Conservation (phyloP, 306 rosid species). For the Prunus mira region DNA sequence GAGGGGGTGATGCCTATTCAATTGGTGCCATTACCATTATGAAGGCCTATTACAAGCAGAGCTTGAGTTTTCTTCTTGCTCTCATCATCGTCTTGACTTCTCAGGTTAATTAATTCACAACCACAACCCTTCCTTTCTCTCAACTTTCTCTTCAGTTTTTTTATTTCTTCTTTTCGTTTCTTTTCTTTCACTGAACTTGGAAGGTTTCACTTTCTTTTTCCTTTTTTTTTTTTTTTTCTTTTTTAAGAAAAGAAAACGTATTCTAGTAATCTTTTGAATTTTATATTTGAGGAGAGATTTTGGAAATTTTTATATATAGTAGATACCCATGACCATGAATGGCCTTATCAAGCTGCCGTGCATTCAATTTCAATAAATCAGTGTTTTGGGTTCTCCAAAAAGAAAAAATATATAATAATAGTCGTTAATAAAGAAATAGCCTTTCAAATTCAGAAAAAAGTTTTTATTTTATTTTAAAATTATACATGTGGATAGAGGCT, state of each 20-base stretch:
- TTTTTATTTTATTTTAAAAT: neutral
- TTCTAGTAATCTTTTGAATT: neutral
- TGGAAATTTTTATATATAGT: neutral
- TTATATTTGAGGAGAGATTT: neutral
- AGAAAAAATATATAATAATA: neutral
- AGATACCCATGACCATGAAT: neutral
- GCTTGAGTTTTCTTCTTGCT: constrained; percentile 55
- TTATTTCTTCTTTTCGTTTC: neutral
- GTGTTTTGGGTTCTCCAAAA: neutral
- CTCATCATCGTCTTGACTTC: constrained; percentile 80
- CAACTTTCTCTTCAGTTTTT: too few species aligned
- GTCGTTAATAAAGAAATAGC: neutral
- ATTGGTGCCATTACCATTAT: constrained; percentile 95
- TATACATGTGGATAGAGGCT: neutral
- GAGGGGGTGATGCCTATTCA: constrained; percentile 98
- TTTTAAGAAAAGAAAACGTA: neutral
- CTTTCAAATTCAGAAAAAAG: neutral
- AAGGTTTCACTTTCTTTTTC: neutral
- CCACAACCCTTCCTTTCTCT: neutral
- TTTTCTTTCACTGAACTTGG: neutral
- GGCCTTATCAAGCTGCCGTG: neutral
- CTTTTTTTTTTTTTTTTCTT: neutral
- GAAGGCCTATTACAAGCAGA: constrained; percentile 86
- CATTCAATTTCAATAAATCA: neutral
- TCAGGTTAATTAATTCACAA: constrained; percentile 43